Conservation (phyloP, 495 filamentous ascomycete genomes). For the Aspergillus kassunensis region DNA sequence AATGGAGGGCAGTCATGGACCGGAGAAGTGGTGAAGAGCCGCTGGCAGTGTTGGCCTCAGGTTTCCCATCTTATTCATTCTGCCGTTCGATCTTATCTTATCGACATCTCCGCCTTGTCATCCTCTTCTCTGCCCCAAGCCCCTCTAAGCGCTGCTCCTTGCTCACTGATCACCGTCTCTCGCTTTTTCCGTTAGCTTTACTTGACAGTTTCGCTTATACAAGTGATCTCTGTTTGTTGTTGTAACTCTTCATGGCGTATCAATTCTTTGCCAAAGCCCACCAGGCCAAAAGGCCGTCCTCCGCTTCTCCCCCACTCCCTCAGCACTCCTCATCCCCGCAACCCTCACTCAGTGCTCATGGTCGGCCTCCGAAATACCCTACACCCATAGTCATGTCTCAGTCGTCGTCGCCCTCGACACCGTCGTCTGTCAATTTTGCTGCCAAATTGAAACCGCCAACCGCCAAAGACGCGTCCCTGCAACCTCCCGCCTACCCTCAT, state of each 20-base stretch:
- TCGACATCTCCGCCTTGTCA: constrained; percentile 38
- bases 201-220: background rate
- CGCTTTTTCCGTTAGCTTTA: background rate
- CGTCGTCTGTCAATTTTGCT: constrained; percentile 17
- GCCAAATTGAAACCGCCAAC: constrained; percentile 24
- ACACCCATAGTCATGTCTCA: constrained; percentile 22
- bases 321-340: constrained; percentile 13
- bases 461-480: constrained; percentile 25
- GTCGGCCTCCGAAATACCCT: constrained; percentile 31
- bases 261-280: constrained; percentile 40
- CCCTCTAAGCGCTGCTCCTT: background rate
- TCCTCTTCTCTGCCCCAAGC: background rate
- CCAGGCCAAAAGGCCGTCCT: constrained; percentile 21
- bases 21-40: constrained; percentile 14
- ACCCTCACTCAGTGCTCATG: constrained; percentile 10
- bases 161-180: background rate
- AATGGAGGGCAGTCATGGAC: constrained; percentile 7
- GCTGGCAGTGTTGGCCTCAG: constrained; percentile 15
- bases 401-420: constrained; percentile 16
- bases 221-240: too few relatives aligned
- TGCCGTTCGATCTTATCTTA: constrained; percentile 37
- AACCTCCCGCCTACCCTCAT: constrained; percentile 32
- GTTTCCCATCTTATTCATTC: constrained; percentile 18
- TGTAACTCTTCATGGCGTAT: constrained; percentile 31
- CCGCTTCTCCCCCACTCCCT: constrained; percentile 26